Percentiles rank a stretch among this genome's conserved stretches.
Conservation (phyloP, 495 filamentous ascomycete species). For the Hypoxylon intermedium region DNA sequence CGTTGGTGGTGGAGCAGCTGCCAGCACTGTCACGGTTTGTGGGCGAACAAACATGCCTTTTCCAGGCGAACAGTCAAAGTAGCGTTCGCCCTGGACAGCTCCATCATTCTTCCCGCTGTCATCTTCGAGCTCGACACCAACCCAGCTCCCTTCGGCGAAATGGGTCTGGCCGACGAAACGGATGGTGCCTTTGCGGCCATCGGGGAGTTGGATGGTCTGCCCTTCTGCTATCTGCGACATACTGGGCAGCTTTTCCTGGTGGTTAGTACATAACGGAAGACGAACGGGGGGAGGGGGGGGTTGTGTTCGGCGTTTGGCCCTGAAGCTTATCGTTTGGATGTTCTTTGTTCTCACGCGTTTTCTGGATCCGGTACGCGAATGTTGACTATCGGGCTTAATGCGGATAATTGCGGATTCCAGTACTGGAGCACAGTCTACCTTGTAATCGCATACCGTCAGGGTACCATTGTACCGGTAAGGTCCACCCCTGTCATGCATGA, state of each 20-base stretch:
- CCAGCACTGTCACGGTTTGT: conserved; percentile 64
- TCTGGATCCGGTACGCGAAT: conserved; percentile 33
- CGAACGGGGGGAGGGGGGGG: not conserved
- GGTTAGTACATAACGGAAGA: conserved; percentile 39
- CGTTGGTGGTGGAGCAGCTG: conserved; percentile 55
- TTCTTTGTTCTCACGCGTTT: conserved; percentile 36
- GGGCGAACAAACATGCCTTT: conserved; percentile 91
- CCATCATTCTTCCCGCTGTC: conserved; percentile 94
- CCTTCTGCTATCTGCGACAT: conserved; percentile 55
- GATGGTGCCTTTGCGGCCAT: conserved; percentile 77
- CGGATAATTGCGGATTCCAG: conserved; percentile 1
- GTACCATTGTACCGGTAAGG: not conserved
- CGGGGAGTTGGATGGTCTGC: conserved; percentile 68
- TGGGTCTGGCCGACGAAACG: conserved; percentile 80
- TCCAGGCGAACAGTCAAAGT: conserved; percentile 82
- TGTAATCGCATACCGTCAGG: not conserved
- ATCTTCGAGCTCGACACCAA: conserved; percentile 87
- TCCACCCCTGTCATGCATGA: no score
- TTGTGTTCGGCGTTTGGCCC: conserved; percentile 16
- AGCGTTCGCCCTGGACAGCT: conserved; percentile 83
- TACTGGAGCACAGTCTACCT: not conserved
- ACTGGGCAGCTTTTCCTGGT: conserved; percentile 31
- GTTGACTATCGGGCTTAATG: conserved; percentile 16
- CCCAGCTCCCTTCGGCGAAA: conserved; percentile 84
- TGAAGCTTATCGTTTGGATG: conserved; percentile 15